Evolutionary conservation across 371 early-diverging fungal species (phyloP).

Genomic region (Massospora cicadina): DNA sequence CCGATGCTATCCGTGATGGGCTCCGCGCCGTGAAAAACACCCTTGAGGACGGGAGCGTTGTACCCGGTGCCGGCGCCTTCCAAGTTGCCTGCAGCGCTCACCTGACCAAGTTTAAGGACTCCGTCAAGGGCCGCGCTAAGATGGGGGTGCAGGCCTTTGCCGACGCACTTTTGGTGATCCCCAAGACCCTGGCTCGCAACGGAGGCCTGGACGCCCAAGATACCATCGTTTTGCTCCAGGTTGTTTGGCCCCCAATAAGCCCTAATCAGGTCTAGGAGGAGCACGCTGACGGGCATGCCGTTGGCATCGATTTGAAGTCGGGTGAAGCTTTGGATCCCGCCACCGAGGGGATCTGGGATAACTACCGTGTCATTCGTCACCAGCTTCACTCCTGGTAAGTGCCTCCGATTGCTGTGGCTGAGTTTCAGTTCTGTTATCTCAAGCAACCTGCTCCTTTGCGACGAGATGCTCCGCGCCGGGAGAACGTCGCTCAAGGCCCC

Average conservation of each 20-base stretch:
- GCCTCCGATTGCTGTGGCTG: slow-evolving; percentile 13
- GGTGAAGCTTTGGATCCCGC: slow-evolving; percentile 90
- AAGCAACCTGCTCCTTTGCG: slow-evolving; percentile 95
- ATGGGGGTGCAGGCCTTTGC: slow-evolving; percentile 95
- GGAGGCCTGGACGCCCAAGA: slow-evolving; percentile 96
- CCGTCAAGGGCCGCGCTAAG: slow-evolving; percentile 85
- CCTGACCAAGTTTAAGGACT: slow-evolving; percentile 66
- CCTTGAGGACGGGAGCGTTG: slow-evolving; percentile 78
- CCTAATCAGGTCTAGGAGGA: slow-evolving; percentile 42
- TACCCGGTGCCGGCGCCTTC: slow-evolving; percentile 96
- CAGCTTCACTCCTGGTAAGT: slow-evolving; percentile 77
- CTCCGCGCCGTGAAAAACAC: slow-evolving; percentile 96
- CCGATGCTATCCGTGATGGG: slow-evolving; percentile 96
- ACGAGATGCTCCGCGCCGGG: slow-evolving; percentile 98
- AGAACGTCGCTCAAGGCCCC: slow-evolving; percentile 42
- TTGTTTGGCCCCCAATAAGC: slow-evolving; percentile 9
- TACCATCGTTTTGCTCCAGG: slow-evolving; percentile 77
- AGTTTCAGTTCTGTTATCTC: slow-evolving; percentile 71
- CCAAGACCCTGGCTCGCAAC: slow-evolving; percentile 90
- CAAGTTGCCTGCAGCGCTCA: slow-evolving; percentile 75
- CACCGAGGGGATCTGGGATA: slow-evolving; percentile 93
- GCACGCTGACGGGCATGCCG: slow-evolving; percentile 68
- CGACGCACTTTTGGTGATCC: slow-evolving; percentile 88
- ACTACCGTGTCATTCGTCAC: slow-evolving; percentile 91
- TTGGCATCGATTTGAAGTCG: slow-evolving; percentile 86